Conservation (phyloP, 805 yeast genomes). For the Ascoidea rubescens region DNA sequence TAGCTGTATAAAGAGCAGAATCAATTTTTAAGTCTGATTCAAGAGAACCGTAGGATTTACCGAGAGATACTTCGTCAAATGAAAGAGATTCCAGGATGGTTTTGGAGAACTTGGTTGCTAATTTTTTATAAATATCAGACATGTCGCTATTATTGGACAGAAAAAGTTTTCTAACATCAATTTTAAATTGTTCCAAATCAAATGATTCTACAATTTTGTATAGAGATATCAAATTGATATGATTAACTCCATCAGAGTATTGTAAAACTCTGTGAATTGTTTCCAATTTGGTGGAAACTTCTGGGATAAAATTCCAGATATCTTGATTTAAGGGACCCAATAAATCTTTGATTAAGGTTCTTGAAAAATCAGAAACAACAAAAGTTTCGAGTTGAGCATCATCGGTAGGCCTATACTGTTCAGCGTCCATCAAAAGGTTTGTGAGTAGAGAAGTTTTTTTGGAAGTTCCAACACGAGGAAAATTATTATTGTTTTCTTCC, state of each 20-base stretch:
- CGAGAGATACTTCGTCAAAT: conserved; percentile 7
- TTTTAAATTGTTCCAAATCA: conserved; percentile 17
- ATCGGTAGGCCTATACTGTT: background rate
- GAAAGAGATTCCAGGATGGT: background rate
- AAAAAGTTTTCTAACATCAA: conserved; percentile 14
- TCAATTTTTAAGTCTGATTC: conserved; percentile 25
- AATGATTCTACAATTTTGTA: conserved; percentile 21
- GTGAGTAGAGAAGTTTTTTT: background rate
- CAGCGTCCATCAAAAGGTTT: background rate
- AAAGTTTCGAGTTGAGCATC: conserved; percentile 13
- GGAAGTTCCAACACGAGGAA: background rate
- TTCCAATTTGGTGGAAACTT: conserved; percentile 28
- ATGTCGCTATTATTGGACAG: no score
- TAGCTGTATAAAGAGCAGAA: conserved; percentile 23
- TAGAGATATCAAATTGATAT: conserved; percentile 24
- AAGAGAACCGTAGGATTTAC: conserved; percentile 10
- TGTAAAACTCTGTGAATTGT: conserved; percentile 31
- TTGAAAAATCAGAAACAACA: conserved; percentile 20
- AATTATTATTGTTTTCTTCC: background rate
- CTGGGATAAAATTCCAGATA: conserved; percentile 27
- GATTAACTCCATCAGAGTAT: conserved; percentile 24
- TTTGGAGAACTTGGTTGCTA: background rate
- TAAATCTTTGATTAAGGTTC: conserved; percentile 19
- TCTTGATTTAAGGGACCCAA: conserved; percentile 24
- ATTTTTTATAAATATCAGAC: no score